Evolutionary conservation across 257 asterid genomes (phyloP).

Genomic region (Primulina huaijiensis): DNA sequence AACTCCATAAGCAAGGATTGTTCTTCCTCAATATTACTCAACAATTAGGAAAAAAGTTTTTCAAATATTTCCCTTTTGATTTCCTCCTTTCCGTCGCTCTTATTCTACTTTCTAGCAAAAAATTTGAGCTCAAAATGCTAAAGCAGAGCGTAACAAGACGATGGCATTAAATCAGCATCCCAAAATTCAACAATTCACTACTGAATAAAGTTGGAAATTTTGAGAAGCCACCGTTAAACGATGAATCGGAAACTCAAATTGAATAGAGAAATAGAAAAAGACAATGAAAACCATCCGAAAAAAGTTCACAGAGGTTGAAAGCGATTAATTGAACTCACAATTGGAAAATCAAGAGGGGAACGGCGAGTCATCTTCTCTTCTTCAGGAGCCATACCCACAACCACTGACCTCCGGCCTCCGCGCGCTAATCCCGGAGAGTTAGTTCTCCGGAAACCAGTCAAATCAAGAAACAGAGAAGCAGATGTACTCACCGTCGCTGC

Average conservation of each 20-base stretch:
- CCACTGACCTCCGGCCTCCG: conserved; percentile 42
- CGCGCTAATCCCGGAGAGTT: conserved; percentile 10
- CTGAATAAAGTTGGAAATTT: no score
- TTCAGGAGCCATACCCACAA: conserved; percentile 90
- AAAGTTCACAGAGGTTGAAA: background rate
- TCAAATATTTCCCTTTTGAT: background rate
- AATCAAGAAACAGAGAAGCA: conserved; percentile 24
- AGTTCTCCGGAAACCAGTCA: background rate
- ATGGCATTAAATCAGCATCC: background rate
- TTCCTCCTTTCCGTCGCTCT: conserved; percentile 9
- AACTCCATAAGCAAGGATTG: background rate
- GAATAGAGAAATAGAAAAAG: background rate
- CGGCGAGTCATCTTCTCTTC: conserved; percentile 95
- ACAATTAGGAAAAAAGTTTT: background rate
- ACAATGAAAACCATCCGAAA: background rate
- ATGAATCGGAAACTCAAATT: no score
- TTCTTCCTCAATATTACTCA: background rate
- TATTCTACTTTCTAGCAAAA: background rate
- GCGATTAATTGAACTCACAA: conserved; percentile 33
- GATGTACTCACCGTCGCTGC: conserved; percentile 21
- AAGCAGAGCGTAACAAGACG: background rate
- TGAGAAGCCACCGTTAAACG: no score
- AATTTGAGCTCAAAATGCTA: background rate
- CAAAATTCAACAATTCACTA: no score
- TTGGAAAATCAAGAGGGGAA: conserved; percentile 85